A percentile compares a stretch with the other conserved stretches of the same genome.
These are phyloP conservation scores for Amanita rubescens DNA, from an alignment of 768 basidiomycete genomes.

Conservation along the genomic window DNA sequence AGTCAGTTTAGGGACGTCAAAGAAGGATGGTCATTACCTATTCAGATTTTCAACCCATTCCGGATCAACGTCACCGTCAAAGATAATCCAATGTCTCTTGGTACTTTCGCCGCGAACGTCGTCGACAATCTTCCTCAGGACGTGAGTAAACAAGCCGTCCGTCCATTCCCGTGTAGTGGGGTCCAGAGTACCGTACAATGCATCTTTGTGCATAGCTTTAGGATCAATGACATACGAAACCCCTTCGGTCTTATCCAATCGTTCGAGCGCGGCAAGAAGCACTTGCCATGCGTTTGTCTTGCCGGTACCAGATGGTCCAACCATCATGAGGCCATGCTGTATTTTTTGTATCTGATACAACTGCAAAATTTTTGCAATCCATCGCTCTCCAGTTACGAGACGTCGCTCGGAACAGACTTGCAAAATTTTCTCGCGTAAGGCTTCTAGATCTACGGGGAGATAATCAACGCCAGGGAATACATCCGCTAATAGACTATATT, in stretches of 20 bases:
- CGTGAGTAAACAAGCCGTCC: conserved; percentile 96
- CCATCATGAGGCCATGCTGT: conserved; percentile 99
- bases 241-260: conserved; percentile 88
- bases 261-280: conserved; percentile 81
- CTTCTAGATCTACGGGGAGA: conserved; percentile 79
- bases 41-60: conserved; percentile 99
- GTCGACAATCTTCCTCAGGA: conserved; percentile 95
- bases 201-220: conserved; percentile 98
- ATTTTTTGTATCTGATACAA: conserved; percentile 99
- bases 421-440: conserved; percentile 76
- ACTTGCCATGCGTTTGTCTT: conserved; percentile 98
- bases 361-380: conserved; percentile 94
- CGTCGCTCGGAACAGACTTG: conserved; percentile 84
- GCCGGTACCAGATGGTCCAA: conserved; percentile 93
- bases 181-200: conserved; percentile 93
- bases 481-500: conserved; percentile 76
- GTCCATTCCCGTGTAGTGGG: conserved; percentile 99
- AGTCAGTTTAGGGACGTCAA: conserved; percentile 10
- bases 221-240: conserved; percentile 96
- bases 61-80: conserved; percentile 98
- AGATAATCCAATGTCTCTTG: conserved; percentile 98
- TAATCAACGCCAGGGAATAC: conserved; percentile 97
- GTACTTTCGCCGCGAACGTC: conserved; percentile 96
- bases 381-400: conserved; percentile 78
- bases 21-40: conserved; percentile 48